These are phyloP conservation scores for Arctium lappa DNA, from an alignment of 129 eudicot genomes.

Conservation along the genomic window DNA sequence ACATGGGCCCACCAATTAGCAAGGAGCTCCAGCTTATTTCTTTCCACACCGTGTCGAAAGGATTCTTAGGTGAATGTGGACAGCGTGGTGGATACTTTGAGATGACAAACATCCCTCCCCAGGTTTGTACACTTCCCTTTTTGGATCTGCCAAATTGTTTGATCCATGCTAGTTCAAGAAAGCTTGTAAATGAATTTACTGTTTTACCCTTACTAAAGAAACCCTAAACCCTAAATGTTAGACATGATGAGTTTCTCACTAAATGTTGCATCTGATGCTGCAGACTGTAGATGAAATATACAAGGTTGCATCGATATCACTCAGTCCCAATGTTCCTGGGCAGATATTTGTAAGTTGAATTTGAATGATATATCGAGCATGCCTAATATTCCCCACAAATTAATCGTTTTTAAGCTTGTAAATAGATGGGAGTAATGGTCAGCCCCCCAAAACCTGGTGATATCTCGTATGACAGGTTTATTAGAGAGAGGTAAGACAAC, in stretches of 20 bases:
- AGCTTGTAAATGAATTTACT: not conserved
- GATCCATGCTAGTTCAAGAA: not conserved
- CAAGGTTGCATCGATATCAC: slow-evolving; percentile 94
- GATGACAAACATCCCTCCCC: slow-evolving; percentile 94
- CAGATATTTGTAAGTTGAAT: slow-evolving; percentile 83
- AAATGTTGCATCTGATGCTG: slow-evolving; percentile 23
- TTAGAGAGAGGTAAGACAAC: slow-evolving; percentile 73
- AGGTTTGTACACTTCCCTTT: slow-evolving; percentile 43
- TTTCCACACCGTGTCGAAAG: slow-evolving; percentile 95
- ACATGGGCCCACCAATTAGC: slow-evolving; percentile 90
- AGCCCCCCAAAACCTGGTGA: slow-evolving; percentile 97
- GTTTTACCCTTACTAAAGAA: not conserved
- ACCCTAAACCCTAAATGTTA: not conserved
- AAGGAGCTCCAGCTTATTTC: slow-evolving; percentile 90
- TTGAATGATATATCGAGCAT: not conserved
- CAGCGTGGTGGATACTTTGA: slow-evolving; percentile 98
- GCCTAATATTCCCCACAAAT: not conserved
- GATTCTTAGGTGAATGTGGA: slow-evolving; percentile 98
- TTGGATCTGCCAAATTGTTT: not conserved
- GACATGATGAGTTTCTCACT: slow-evolving; percentile 5
- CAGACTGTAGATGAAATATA: slow-evolving; percentile 99
- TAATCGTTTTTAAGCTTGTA: not conserved
- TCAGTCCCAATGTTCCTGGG: slow-evolving; percentile 94
- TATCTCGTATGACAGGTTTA: slow-evolving; percentile 68
- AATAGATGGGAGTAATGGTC: slow-evolving; percentile 91